Evolutionary conservation across 768 basidiomycete species (phyloP).

Genomic region (Podaxis sp.): DNA sequence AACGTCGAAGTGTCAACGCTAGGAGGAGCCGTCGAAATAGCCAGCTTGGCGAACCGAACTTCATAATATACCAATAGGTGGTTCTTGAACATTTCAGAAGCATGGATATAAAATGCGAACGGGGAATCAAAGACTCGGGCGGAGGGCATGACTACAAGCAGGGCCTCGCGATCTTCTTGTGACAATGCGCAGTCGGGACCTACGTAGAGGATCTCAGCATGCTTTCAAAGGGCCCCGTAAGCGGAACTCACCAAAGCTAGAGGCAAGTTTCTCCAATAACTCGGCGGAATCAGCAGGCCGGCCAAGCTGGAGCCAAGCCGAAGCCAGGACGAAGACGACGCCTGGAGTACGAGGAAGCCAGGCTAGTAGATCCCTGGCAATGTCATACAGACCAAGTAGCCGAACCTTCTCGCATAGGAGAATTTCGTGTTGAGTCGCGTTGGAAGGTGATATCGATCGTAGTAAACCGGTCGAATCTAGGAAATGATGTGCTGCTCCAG

Average conservation of each 20-base stretch:
- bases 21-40: slow-evolving; percentile 62
- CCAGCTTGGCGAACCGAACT: slow-evolving; percentile 71
- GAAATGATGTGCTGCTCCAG: slow-evolving; percentile 64
- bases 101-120: slow-evolving; percentile 75
- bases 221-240: too few species aligned
- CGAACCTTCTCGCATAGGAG: slow-evolving; percentile 69
- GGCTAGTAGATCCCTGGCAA: slow-evolving; percentile 60
- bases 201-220: slow-evolving; percentile 20
- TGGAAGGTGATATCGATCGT: slow-evolving; percentile 62
- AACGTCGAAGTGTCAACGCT: slow-evolving; percentile 58
- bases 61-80: slow-evolving; percentile 53
- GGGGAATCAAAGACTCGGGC: slow-evolving; percentile 53
- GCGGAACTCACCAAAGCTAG: slow-evolving; percentile 60
- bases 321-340: slow-evolving; percentile 66
- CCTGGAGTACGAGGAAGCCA: slow-evolving; percentile 81
- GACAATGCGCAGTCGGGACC: slow-evolving; percentile 47
- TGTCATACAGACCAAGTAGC: slow-evolving; percentile 53
- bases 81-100: slow-evolving; percentile 68
- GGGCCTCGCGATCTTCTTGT: slow-evolving; percentile 58
- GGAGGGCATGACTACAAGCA: slow-evolving; percentile 58
- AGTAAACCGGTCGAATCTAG: slow-evolving; percentile 64
- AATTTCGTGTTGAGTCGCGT: slow-evolving; percentile 65
- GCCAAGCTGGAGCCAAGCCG: slow-evolving; percentile 61
- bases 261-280: slow-evolving; percentile 70
- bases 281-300: slow-evolving; percentile 70